Evolutionary conservation across 371 early-diverging fungal genomes (phyloP), one percentile per base, ranked within the genome.

Genomic region (Paraphysoderma sedebokerense): DNA sequence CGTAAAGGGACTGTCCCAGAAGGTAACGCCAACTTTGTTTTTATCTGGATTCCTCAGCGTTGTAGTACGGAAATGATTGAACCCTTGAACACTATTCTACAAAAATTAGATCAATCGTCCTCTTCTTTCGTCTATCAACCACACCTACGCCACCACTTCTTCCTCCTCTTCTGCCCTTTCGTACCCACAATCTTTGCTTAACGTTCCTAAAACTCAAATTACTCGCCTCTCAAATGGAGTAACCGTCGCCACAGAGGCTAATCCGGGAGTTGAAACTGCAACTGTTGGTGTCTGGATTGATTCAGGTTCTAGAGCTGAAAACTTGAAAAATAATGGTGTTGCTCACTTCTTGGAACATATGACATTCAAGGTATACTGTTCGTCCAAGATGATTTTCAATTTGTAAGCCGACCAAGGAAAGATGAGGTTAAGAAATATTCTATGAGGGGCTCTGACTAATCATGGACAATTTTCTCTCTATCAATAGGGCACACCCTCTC

Each of bases 341-440:
- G 98, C 98, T 42, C 93, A 97, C 70, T 95, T 97, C 52, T 65
- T 97, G 41, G 98, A 97, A 67, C 98, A 97, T 64, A 89, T 97
- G 88, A 84, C 90, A 12, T 96, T 97, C 77, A 93, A 96, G 81
- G 37, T 36, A n/a, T n/a, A n/a, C n/a, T n/a, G n/a, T n/a, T n/a
- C n/a, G n/a, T n/a, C n/a, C n/a, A n/a, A n/a, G n/a, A n/a, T n/a
- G n/a, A n/a, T n/a, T n/a, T n/a, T n/a, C n/a, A n/a, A n/a, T n/a
- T n/a, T n/a, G n/a, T n/a, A n/a, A n/a, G n/a, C n/a, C n/a, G n/a
- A n/a, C n/a, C n/a, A n/a, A n/a, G n/a, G n/a, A n/a, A n/a, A n/a
- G n/a, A n/a, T n/a, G n/a, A n/a, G n/a, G n/a, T n/a, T n/a, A n/a
- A n/a, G n/a, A n/a, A n/a, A n/a, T n/a, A n/a, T n/a, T n/a, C n/a